These are phyloP conservation scores for Logfia minima DNA, from an alignment of 129 eudicot species.

Conservation along the genomic window DNA sequence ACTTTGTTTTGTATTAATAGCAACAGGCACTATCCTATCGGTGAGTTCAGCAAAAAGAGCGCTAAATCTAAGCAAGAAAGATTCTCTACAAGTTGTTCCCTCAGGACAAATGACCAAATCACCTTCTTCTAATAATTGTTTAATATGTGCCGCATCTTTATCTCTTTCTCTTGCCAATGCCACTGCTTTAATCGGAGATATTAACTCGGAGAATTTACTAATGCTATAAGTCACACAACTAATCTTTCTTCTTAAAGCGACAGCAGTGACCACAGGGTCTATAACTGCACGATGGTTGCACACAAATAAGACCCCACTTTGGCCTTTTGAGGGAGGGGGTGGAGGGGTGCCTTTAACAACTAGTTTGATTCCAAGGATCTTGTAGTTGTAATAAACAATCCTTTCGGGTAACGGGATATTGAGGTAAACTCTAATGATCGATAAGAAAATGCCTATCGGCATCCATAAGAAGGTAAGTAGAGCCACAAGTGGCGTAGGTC, in stretches of 20 bases:
- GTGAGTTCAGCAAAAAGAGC: conserved; percentile 83
- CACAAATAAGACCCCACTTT: conserved; percentile 70
- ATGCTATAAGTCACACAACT: conserved; percentile 87
- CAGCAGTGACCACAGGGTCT: conserved; percentile 71
- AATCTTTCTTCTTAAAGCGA: conserved; percentile 71
- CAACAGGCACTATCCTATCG: conserved; percentile 85
- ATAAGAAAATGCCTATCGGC: conserved; percentile 71
- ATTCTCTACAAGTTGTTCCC: conserved; percentile 83
- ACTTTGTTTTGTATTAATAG: conserved; percentile 71
- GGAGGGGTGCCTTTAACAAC: conserved; percentile 85
- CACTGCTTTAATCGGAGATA: conserved; percentile 74
- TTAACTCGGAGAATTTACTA: conserved; percentile 67
- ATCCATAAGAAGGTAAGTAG: conserved; percentile 74
- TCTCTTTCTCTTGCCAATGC: conserved; percentile 79
- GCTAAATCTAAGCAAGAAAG: conserved; percentile 78
- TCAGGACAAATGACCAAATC: conserved; percentile 86
- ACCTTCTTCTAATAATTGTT: conserved; percentile 66
- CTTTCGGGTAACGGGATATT: conserved; percentile 66
- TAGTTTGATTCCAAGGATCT: conserved; percentile 69
- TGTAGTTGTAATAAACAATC: conserved; percentile 59
- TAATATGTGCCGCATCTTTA: conserved; percentile 65
- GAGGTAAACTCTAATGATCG: conserved; percentile 62
- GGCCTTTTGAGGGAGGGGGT: conserved; percentile 59
- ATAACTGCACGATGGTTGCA: conserved; percentile 86
- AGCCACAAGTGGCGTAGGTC: conserved; percentile 71